A percentile compares a stretch with the other conserved stretches of the same genome.
phyloP scores from a whole-genome alignment of 352 stramenopile genomes.

The Pseudoperonospora humuli region DNA sequence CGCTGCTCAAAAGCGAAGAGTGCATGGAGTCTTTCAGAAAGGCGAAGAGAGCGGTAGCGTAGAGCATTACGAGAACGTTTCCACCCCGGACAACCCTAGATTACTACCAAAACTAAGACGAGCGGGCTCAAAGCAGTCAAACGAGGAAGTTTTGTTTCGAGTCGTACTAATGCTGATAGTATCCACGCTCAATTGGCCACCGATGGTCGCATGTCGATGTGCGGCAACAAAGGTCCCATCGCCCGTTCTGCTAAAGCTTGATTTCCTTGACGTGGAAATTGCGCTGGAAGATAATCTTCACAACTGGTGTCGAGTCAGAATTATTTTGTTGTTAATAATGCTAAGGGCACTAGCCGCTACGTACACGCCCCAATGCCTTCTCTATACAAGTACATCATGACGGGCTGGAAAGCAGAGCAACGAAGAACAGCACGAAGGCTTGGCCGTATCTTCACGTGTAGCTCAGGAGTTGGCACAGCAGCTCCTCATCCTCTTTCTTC shows the following conservation, averaged over 20 bases:
- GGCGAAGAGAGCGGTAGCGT: no score
- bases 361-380: slow-evolving; percentile 30
- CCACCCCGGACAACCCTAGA: no score
- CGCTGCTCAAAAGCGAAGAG: no score
- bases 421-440: slow-evolving; percentile 15
- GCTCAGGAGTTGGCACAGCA: slow-evolving; percentile 78
- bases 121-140: no score
- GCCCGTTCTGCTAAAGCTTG: slow-evolving; percentile 6
- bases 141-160: no score
- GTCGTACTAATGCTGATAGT: no score
- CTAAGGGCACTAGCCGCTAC: slow-evolving; percentile 18
- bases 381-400: slow-evolving; percentile 38
- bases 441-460: slow-evolving; percentile 45
- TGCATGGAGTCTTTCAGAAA: no score
- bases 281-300: slow-evolving; percentile 16
- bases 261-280: background rate
- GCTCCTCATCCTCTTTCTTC: slow-evolving; percentile 96
- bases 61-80: no score
- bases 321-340: slow-evolving; percentile 20
- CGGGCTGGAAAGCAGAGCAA: slow-evolving; percentile 22
- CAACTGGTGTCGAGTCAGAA: slow-evolving; percentile 3
- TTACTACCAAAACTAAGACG: no score
- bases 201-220: slow-evolving; percentile 5
- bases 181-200: no score
- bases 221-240: slow-evolving; percentile 1